These are phyloP conservation scores for Phaeotremella skinneri DNA, from an alignment of 768 basidiomycete species.

Conservation along the genomic window DNA sequence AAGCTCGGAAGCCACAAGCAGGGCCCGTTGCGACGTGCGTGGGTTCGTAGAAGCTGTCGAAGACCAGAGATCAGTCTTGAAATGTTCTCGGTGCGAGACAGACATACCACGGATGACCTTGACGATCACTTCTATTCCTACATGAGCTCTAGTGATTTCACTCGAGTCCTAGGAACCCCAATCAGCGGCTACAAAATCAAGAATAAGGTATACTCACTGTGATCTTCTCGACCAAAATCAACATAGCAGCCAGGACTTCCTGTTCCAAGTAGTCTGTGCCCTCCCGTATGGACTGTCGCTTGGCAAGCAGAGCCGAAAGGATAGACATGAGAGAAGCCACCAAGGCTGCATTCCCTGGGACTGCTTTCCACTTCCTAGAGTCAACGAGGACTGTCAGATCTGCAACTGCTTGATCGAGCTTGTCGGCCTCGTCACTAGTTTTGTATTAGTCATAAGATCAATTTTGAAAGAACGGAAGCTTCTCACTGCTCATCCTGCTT, in stretches of 20 bases:
- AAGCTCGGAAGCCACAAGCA: slow-evolving; percentile 79
- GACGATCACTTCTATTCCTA: slow-evolving; percentile 80
- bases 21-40: slow-evolving; percentile 88
- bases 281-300: slow-evolving; percentile 60
- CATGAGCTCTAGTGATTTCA: slow-evolving; percentile 36
- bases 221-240: slow-evolving; percentile 41
- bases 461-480: slow-evolving; percentile 2
- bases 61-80: not conserved
- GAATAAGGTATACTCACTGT: slow-evolving; percentile 53
- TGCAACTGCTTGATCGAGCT: slow-evolving; percentile 18
- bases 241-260: slow-evolving; percentile 73
- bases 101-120: slow-evolving; percentile 74
- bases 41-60: slow-evolving; percentile 77
- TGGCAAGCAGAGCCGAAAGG: slow-evolving; percentile 62
- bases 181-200: not conserved
- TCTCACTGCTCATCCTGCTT: slow-evolving; percentile 50
- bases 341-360: slow-evolving; percentile 70
- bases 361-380: slow-evolving; percentile 62
- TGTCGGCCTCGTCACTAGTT: slow-evolving; percentile 8
- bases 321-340: slow-evolving; percentile 70
- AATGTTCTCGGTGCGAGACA: not conserved
- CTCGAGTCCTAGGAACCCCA: slow-evolving; percentile 49
- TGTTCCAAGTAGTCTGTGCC: slow-evolving; percentile 72
- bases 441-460: slow-evolving; percentile 6
- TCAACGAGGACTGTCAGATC: slow-evolving; percentile 57